Conservation (phyloP, 2,329 filamentous ascomycete genomes). For the Arthroderma uncinatum region DNA sequence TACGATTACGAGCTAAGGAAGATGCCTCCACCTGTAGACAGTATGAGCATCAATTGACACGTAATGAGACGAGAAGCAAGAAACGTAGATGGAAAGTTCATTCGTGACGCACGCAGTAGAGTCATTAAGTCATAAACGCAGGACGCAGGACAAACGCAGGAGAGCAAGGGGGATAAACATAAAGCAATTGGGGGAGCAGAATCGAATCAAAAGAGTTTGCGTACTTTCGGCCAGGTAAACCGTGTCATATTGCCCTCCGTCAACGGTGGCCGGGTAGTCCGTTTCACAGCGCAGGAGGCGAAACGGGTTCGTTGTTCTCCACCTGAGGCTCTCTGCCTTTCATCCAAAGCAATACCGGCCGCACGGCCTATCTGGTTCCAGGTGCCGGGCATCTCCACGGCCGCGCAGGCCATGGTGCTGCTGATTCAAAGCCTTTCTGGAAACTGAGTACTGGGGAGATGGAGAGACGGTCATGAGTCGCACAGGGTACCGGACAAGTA, state of each 20-base stretch:
- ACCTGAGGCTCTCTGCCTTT: background rate
- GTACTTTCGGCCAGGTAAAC: conserved; percentile 1
- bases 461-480: conserved; percentile 4
- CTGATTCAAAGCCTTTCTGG: background rate
- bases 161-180: background rate
- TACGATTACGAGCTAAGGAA: conserved; percentile 4
- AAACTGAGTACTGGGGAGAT: conserved; percentile 1
- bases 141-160: background rate
- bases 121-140: background rate
- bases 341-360: background rate
- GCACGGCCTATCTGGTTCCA: background rate
- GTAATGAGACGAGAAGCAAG: background rate
- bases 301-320: background rate
- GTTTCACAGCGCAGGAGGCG: background rate
- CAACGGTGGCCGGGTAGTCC: background rate
- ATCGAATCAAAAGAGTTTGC: background rate
- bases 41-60: background rate
- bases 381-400: background rate
- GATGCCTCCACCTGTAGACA: conserved; percentile 1
- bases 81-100: background rate
- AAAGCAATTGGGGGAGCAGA: background rate
- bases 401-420: conserved; percentile 1
- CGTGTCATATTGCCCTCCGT: background rate
- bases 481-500: background rate
- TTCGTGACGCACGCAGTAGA: background rate